Evolutionary conservation across 1,284 basidiomycete genomes (phyloP).

Genomic region (Apiotrichum brassicae): DNA sequence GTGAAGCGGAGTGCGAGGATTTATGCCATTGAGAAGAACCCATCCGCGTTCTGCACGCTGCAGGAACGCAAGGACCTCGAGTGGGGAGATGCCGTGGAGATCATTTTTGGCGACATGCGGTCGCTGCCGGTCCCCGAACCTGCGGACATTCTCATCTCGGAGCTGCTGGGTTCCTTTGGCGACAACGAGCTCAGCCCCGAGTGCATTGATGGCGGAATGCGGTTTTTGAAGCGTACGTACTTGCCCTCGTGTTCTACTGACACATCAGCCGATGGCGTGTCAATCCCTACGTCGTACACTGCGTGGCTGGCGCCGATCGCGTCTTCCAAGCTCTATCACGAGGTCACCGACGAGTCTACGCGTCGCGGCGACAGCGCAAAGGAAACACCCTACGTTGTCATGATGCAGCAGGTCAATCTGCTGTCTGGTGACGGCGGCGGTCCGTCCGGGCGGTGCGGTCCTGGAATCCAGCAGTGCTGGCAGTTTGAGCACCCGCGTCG

Average conservation of each 20-base stretch:
- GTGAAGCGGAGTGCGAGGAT: slow-evolving; percentile 61
- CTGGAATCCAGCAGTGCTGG: slow-evolving; percentile 91
- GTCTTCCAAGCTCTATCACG: slow-evolving; percentile 83
- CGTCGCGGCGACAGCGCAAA: slow-evolving; percentile 50
- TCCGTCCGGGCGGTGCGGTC: slow-evolving; percentile 60
- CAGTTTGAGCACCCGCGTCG: slow-evolving; percentile 88
- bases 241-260: too few species aligned
- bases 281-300: slow-evolving; percentile 92
- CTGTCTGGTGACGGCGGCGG: slow-evolving; percentile 63
- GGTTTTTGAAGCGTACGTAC: slow-evolving; percentile 87
- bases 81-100: slow-evolving; percentile 74
- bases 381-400: slow-evolving; percentile 97
- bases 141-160: slow-evolving; percentile 91
- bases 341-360: slow-evolving; percentile 51
- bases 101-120: slow-evolving; percentile 94
- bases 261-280: slow-evolving; percentile 72
- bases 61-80: slow-evolving; percentile 72
- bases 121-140: slow-evolving; percentile 68
- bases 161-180: slow-evolving; percentile 93
- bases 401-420: slow-evolving; percentile 88
- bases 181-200: slow-evolving; percentile 99
- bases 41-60: slow-evolving; percentile 85
- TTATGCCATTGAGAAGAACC: slow-evolving; percentile 95
- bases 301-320: slow-evolving; percentile 90
- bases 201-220: slow-evolving; percentile 89